phyloP scores from a whole-genome alignment of 2,329 filamentous ascomycete genomes.

The Endoconidiophora polonica region DNA sequence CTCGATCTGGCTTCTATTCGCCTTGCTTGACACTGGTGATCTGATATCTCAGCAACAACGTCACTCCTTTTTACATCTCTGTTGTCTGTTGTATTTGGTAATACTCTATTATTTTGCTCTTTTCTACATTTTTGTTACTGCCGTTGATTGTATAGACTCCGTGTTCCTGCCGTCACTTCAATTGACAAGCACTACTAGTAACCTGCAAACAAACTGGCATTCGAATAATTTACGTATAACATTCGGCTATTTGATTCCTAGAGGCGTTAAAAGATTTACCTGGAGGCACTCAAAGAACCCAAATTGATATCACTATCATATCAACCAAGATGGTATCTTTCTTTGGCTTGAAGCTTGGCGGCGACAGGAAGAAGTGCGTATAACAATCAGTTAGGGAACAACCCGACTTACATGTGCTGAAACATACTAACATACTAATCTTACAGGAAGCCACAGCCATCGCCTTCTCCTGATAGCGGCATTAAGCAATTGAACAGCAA shows the following conservation, averaged over 20 bases:
- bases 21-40: no score
- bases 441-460: constrained; percentile 8
- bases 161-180: background rate
- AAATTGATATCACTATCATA: constrained; percentile 20
- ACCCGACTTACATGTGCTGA: background rate
- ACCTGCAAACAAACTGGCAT: no score
- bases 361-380: constrained; percentile 40
- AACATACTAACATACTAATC: constrained; percentile 6
- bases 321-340: constrained; percentile 31
- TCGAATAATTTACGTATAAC: no score
- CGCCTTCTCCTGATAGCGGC: constrained; percentile 1
- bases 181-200: background rate
- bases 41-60: constrained; percentile 7
- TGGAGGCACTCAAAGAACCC: background rate
- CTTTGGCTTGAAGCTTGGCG: constrained; percentile 38
- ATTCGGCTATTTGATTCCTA: no score
- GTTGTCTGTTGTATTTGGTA: constrained; percentile 8
- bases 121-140: background rate
- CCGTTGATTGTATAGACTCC: background rate
- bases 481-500: background rate
- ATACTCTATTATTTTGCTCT: background rate
- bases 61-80: constrained; percentile 10
- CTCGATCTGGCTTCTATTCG: background rate
- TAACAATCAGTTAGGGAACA: constrained; percentile 2
- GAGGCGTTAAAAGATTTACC: background rate